Base-by-base conservation (phyloP, 257 asterid species). In the Penstemon barbatus region DNA sequence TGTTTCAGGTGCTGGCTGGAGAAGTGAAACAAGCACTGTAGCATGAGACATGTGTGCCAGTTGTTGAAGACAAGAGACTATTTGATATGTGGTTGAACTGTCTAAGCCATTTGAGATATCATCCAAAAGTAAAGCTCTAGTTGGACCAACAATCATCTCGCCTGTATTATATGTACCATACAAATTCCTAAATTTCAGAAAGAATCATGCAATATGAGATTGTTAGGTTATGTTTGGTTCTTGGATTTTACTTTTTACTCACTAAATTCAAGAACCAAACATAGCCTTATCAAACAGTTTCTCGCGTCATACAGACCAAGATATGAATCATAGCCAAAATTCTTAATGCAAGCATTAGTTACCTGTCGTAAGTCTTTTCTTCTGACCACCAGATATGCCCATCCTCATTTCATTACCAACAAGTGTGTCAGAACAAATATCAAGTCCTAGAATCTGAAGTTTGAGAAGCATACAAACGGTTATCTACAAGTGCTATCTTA, bases 311-410 rank as follows among this genome's bases (percentile, higher is more conserved):
- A 25, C 2, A 25, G 33, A 25, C 33, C 33, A 25, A 25, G 2
- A 25, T 25, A 25, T 25, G 33, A 25, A 25, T 25, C 33, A 25
- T 25, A 25, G 33, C 33, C 33, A 25, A 25, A 25, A 25, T 2
- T 25, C 33, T 25, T 25, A 45, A 18, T 15, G 50, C 41, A 18
- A 54, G 36, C 39, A 54, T 10, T 25, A 56, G 36, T 44, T 72
- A 82, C 86, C 82, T 38, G 81, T 73, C 7, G 85, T 79, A 53
- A 79, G 48, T 66, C 87, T 66, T 74, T 82, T 82, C 78, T 82
- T 82, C 71, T 82, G 74, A 43, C 87, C 85, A 65, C 87, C 83
- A 8, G 87, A 82, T 51, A 82, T 74, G 57, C 85, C 87, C 69
- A 72, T 66, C 59, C 82, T 77, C 84, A 82, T 79, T 63, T 65